phyloP scores from a whole-genome alignment of 2,329 filamentous ascomycete genomes.

The Apiospora hydei region DNA sequence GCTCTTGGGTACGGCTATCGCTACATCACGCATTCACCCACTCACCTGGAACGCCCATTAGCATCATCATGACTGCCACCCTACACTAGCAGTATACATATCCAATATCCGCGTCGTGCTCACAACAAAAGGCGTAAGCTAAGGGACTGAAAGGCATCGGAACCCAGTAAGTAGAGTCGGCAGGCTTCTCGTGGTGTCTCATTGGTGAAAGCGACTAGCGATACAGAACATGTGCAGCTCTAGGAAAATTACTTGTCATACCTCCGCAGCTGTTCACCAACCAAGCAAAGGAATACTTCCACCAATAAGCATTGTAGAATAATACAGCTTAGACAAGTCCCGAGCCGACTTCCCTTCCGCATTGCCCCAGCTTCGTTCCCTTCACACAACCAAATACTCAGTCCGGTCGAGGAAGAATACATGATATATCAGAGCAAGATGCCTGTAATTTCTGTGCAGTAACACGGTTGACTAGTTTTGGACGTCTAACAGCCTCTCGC shows the following conservation, averaged over 20 bases:
- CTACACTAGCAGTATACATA: neutral
- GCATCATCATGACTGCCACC: neutral
- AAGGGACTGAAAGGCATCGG: neutral
- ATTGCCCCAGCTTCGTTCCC: neutral
- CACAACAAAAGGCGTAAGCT: neutral
- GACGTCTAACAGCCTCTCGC: neutral
- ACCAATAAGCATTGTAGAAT: neutral
- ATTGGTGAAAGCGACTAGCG: neutral
- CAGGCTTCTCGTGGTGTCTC: neutral
- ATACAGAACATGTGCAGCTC: neutral
- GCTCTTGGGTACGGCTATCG: neutral
- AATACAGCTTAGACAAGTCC: neutral
- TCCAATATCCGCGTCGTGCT: neutral
- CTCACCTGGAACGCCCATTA: too few species aligned
- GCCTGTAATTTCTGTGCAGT: neutral
- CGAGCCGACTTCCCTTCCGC: too few species aligned
- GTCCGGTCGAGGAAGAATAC: neutral
- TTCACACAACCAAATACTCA: neutral
- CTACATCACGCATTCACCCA: neutral
- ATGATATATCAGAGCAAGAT: neutral
- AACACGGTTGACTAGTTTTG: neutral
- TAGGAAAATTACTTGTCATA: neutral
- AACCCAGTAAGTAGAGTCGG: neutral
- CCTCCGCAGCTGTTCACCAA: neutral
- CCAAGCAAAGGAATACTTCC: neutral